Evolutionary conservation across 2,329 filamentous ascomycete species (phyloP).

Genomic region (Teratosphaeria zuluensis): DNA sequence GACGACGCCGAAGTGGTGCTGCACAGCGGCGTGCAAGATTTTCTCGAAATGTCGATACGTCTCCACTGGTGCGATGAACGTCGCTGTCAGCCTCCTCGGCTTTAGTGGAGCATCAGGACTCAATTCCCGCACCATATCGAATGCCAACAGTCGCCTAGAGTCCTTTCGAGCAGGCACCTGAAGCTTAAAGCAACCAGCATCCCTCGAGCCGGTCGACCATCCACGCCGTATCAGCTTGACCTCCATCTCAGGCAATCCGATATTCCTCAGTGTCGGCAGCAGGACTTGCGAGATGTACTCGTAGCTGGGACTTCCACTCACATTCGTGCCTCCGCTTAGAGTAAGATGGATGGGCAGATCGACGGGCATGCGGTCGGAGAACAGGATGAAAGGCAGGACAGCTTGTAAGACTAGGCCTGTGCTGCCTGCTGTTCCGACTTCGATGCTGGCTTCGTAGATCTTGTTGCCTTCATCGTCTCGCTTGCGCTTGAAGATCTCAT

Average conservation of each 20-base stretch:
- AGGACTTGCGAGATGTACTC: constrained; percentile 50
- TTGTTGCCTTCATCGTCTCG: constrained; percentile 10
- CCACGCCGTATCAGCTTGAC: constrained; percentile 39
- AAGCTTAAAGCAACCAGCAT: constrained; percentile 43
- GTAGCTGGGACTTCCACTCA: constrained; percentile 43
- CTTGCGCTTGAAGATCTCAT: neutral
- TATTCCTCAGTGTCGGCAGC: constrained; percentile 40
- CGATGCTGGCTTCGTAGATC: constrained; percentile 29
- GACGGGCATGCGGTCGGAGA: constrained; percentile 20
- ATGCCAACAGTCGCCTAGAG: constrained; percentile 23
- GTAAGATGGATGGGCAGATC: constrained; percentile 26
- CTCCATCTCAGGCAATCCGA: constrained; percentile 42
- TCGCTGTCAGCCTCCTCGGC: constrained; percentile 21
- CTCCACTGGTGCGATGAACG: constrained; percentile 28
- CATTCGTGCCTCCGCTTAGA: constrained; percentile 51
- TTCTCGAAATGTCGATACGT: constrained; percentile 21
- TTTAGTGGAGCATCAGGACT: neutral
- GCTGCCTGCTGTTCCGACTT: constrained; percentile 42
- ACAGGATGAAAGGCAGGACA: constrained; percentile 48
- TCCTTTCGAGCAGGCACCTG: constrained; percentile 29
- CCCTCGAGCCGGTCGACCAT: constrained; percentile 41
- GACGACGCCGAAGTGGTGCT: constrained; percentile 7
- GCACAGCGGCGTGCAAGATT: constrained; percentile 5
- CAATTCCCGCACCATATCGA: neutral
- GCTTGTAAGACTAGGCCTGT: constrained; percentile 50